A percentile compares a stretch with the other conserved stretches of the same genome.
Evolutionary conservation across 768 basidiomycete genomes (phyloP).

Genomic region (Serendipita sp.): DNA sequence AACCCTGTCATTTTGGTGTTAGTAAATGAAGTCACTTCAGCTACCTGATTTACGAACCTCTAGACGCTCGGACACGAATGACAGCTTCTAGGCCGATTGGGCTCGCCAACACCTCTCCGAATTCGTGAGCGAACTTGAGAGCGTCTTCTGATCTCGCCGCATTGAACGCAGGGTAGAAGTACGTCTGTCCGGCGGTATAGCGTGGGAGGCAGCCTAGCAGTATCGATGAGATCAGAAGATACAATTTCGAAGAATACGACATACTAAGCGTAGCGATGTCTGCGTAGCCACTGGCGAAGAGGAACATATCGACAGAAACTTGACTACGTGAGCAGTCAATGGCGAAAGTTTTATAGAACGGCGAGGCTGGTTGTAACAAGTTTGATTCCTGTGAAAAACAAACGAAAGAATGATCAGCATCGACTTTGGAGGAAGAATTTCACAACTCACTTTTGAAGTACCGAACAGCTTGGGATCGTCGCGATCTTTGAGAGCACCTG

Average conservation of each 20-base stretch:
- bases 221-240: neutral
- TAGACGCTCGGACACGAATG: slow-evolving; percentile 94
- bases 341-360: slow-evolving; percentile 97
- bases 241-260: slow-evolving; percentile 13
- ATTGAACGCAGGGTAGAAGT: slow-evolving; percentile 97
- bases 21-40: neutral
- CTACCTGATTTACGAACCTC: slow-evolving; percentile 34
- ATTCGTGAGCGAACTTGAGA: slow-evolving; percentile 95
- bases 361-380: slow-evolving; percentile 79
- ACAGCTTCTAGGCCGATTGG: slow-evolving; percentile 95
- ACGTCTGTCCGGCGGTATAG: slow-evolving; percentile 96
- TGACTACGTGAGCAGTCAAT: slow-evolving; percentile 96
- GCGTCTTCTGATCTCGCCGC: slow-evolving; percentile 90
- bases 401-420: slow-evolving; percentile 8
- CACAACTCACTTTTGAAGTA: slow-evolving; percentile 60
- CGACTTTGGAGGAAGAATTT: neutral
- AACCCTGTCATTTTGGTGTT: slow-evolving; percentile 38
- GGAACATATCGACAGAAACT: slow-evolving; percentile 98
- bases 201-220: slow-evolving; percentile 72
- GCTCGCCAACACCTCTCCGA: slow-evolving; percentile 82
- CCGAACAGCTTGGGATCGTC: slow-evolving; percentile 95
- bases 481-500: slow-evolving; percentile 85
- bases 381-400: slow-evolving; percentile 66
- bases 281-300: slow-evolving; percentile 85
- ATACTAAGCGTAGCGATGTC: slow-evolving; percentile 86